phyloP scores from a whole-genome alignment of 2,329 filamentous ascomycete genomes.

The Pezicula rhizophila region DNA sequence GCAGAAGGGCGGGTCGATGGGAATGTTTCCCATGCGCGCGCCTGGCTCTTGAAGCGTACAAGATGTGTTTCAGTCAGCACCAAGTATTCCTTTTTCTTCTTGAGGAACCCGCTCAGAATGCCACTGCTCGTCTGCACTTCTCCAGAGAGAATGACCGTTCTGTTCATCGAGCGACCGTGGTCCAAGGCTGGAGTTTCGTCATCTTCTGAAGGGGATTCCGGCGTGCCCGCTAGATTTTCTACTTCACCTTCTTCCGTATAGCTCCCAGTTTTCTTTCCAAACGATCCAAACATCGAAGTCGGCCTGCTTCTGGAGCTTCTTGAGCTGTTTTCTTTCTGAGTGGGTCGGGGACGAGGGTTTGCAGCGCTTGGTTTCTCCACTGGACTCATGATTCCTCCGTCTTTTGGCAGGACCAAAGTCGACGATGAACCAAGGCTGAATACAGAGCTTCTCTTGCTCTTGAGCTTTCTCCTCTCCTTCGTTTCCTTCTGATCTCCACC shows the following conservation, averaged over 20 bases:
- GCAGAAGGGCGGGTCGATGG: conserved; percentile 39
- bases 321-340: conserved; percentile 18
- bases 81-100: conserved; percentile 67
- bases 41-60: conserved; percentile 61
- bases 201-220: conserved; percentile 20
- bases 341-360: conserved; percentile 19
- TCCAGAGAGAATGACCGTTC: conserved; percentile 56
- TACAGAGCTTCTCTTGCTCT: conserved; percentile 20
- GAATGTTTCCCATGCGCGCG: conserved; percentile 59
- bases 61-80: conserved; percentile 65
- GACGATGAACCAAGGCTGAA: conserved; percentile 19
- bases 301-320: conserved; percentile 20
- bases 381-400: conserved; percentile 18
- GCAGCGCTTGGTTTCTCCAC: conserved; percentile 16
- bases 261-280: conserved; percentile 25
- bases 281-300: conserved; percentile 26
- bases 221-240: conserved; percentile 14
- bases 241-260: conserved; percentile 20
- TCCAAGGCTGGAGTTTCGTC: conserved; percentile 3
- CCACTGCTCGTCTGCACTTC: conserved; percentile 65
- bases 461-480: conserved; percentile 22
- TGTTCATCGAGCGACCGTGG: conserved; percentile 9
- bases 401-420: conserved; percentile 10
- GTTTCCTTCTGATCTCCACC: conserved; percentile 12
- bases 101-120: conserved; percentile 65